Evolutionary conservation across 2,329 filamentous ascomycete species (phyloP).

Genomic region (Xylariaceae sp.): DNA sequence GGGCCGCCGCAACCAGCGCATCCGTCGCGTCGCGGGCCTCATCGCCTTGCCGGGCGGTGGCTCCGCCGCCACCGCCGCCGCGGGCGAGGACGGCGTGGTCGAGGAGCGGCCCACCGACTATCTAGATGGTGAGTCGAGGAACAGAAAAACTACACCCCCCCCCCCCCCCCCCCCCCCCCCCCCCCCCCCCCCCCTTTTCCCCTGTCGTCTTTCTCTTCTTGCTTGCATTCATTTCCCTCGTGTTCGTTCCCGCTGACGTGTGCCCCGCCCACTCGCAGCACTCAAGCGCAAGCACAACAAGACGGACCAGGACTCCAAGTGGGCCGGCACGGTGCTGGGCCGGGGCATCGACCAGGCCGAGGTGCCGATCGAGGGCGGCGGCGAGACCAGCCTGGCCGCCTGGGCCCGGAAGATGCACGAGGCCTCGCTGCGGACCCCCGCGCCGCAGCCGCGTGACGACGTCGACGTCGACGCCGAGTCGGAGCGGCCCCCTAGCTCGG

Average conservation of each 20-base stretch:
- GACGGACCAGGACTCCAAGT: constrained; percentile 78
- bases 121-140: constrained; percentile 53
- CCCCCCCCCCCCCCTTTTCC: constrained; percentile 1
- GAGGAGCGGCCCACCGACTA: constrained; percentile 51
- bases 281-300: constrained; percentile 92
- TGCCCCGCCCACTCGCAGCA: constrained; percentile 38
- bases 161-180: constrained; percentile 4
- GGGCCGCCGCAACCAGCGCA: constrained; percentile 68
- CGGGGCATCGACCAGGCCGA: constrained; percentile 62
- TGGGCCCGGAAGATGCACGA: constrained; percentile 47
- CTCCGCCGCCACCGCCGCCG: constrained; percentile 37
- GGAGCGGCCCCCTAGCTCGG: constrained; percentile 44
- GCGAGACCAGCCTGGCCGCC: constrained; percentile 56
- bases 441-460: background rate
- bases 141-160: no score
- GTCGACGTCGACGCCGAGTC: constrained; percentile 23
- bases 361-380: constrained; percentile 72
- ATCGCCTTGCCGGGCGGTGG: constrained; percentile 50
- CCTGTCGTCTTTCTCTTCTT: no score
- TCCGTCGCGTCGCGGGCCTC: constrained; percentile 71
- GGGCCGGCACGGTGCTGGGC: constrained; percentile 76
- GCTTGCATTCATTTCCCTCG: no score
- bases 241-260: no score
- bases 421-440: constrained; percentile 20
- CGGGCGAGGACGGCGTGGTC: constrained; percentile 46